These are phyloP conservation scores for Excoecaria agallocha DNA, from an alignment of 345 rosid species.

Conservation along the genomic window DNA sequence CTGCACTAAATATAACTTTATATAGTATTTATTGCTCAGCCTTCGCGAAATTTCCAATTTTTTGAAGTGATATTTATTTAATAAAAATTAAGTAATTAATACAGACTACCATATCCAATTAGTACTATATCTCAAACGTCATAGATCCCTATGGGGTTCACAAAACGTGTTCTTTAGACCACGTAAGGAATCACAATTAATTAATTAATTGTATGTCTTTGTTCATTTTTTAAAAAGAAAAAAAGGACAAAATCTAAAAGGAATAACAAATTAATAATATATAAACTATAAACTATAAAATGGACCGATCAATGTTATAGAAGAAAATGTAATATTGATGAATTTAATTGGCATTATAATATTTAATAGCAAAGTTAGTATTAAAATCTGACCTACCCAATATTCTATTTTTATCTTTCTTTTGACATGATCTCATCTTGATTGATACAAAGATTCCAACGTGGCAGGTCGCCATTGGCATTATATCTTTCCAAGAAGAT, in stretches of 20 bases:
- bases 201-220: too few species aligned
- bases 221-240: too few species aligned
- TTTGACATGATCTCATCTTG: slow-evolving; percentile 15
- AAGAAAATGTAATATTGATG: too few species aligned
- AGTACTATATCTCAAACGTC: slow-evolving; percentile 6
- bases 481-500: slow-evolving; percentile 36
- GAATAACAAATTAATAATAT: too few species aligned
- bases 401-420: slow-evolving; percentile 4
- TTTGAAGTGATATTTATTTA: background rate
- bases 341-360: background rate
- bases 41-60: slow-evolving; percentile 28
- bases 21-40: background rate
- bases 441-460: slow-evolving; percentile 13
- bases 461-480: slow-evolving; percentile 29
- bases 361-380: slow-evolving; percentile 1
- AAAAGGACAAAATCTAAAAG: too few species aligned
- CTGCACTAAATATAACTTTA: background rate
- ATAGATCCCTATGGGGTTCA: slow-evolving; percentile 25
- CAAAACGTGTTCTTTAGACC: slow-evolving; percentile 28
- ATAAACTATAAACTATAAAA: too few species aligned
- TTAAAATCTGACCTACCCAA: slow-evolving; percentile 15
- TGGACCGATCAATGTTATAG: background rate
- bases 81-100: background rate
- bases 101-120: slow-evolving; percentile 8
- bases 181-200: background rate